Evolutionary conservation across 345 rosid genomes (phyloP).

Genomic region (Eucalyptus polyanthemos): DNA sequence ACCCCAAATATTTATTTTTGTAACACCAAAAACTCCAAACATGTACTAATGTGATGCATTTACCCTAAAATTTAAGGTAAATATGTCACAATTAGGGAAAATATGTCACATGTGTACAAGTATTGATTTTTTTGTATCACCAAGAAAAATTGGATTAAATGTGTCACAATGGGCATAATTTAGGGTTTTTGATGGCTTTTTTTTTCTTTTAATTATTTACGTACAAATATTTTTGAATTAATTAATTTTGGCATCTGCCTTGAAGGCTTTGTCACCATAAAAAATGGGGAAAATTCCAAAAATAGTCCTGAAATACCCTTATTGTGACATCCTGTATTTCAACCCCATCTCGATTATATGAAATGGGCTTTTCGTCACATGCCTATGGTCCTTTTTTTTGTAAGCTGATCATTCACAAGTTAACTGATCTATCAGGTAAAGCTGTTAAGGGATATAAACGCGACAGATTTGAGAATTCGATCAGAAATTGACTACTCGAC

Average conservation of each 20-base stretch:
- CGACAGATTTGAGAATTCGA: too few relatives aligned
- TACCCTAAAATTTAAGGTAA: background rate
- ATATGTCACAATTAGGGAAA: background rate
- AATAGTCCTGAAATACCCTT: too few relatives aligned
- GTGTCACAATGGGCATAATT: too few relatives aligned
- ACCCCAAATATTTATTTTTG: background rate
- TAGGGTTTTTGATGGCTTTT: too few relatives aligned
- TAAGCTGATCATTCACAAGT: rapidly evolving
- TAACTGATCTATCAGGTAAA: too few relatives aligned
- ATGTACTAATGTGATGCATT: background rate
- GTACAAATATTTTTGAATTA: too few relatives aligned
- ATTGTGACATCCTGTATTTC: too few relatives aligned
- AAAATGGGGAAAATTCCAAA: too few relatives aligned
- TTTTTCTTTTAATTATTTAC: too few relatives aligned
- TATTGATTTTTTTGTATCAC: background rate
- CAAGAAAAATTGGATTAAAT: too few relatives aligned
- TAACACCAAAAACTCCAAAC: background rate
- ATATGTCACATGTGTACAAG: background rate
- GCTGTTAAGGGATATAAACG: too few relatives aligned
- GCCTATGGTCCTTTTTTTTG: rapidly evolving
- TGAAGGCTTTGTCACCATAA: background rate
- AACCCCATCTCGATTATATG: too few relatives aligned
- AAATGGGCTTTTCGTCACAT: rapidly evolving
- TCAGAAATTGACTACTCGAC: rapidly evolving
- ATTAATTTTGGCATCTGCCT: background rate